Conservation (phyloP, 768 basidiomycete genomes). For the Lactifluus rugatus region DNA sequence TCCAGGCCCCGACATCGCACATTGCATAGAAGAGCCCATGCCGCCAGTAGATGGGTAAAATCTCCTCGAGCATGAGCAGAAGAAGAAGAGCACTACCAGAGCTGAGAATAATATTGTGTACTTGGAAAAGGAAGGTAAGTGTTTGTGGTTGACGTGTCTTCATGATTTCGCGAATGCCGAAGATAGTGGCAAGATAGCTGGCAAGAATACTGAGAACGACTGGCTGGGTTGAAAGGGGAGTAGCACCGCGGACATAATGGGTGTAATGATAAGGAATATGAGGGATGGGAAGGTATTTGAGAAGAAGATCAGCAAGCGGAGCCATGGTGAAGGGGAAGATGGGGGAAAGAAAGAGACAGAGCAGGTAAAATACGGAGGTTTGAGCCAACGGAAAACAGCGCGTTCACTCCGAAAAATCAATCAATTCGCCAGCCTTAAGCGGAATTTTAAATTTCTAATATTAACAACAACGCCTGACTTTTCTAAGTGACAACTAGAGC, state of each 20-base stretch:
- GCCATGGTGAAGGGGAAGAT: slow-evolving; percentile 39
- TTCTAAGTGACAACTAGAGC: slow-evolving; percentile 47
- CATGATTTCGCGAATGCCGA: slow-evolving; percentile 79
- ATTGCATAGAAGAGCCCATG: slow-evolving; percentile 67
- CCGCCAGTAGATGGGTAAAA: slow-evolving; percentile 66
- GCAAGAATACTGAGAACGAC: slow-evolving; percentile 61
- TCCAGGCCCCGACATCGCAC: slow-evolving; percentile 74
- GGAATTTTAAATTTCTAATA: slow-evolving; percentile 7
- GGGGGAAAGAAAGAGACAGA: slow-evolving; percentile 6
- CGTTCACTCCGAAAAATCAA: not conserved
- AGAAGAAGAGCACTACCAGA: slow-evolving; percentile 77
- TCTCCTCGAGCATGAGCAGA: slow-evolving; percentile 85
- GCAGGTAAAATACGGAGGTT: not conserved
- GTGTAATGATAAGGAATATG: slow-evolving; percentile 48
- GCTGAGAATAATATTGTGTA: slow-evolving; percentile 86
- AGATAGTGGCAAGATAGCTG: slow-evolving; percentile 82
- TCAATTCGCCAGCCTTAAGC: not conserved
- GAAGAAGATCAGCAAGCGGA: slow-evolving; percentile 63
- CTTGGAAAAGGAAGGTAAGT: slow-evolving; percentile 76
- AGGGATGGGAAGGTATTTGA: slow-evolving; percentile 43
- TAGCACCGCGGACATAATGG: slow-evolving; percentile 60
- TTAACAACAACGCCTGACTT: not conserved
- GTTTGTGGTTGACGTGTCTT: slow-evolving; percentile 60
- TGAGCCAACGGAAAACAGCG: slow-evolving; percentile 8
- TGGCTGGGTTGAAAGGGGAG: slow-evolving; percentile 70